phyloP scores from a whole-genome alignment of 148 eudicot genomes.

The Polygonum maritimum region DNA sequence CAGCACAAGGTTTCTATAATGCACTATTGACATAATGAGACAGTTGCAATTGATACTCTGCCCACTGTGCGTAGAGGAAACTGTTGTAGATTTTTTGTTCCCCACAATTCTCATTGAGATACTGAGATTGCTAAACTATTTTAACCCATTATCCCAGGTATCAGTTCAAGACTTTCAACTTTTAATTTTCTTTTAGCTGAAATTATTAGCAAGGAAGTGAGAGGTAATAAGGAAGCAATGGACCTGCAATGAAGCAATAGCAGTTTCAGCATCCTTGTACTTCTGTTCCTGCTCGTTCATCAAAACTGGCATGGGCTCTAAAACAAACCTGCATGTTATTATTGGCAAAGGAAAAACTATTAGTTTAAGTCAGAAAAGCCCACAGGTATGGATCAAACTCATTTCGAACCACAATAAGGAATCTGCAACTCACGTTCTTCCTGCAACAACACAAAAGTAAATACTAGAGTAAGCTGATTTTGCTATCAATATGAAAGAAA shows the following conservation, averaged over 20 bases:
- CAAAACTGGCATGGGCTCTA: conserved; percentile 79
- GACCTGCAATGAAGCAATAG: conserved; percentile 83
- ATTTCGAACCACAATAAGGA: conserved; percentile 10
- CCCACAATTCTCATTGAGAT: not conserved
- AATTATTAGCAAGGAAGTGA: not conserved
- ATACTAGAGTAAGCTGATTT: not conserved
- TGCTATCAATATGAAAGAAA: not conserved
- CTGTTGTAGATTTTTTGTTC: not conserved
- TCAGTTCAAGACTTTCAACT: not conserved
- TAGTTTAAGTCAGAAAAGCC: not conserved
- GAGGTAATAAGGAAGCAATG: not conserved
- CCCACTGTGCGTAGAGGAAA: not conserved
- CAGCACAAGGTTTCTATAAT: not conserved
- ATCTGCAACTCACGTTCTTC: conserved; percentile 73
- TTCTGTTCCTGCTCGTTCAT: conserved; percentile 79
- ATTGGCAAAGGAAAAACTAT: not conserved
- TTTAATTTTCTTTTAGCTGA: not conserved
- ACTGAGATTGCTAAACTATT: not conserved
- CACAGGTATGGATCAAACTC: conserved; percentile 9
- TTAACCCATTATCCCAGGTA: not conserved
- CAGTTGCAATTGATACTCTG: not conserved
- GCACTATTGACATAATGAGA: not conserved
- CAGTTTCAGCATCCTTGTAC: conserved; percentile 76
- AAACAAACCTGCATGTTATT: conserved; percentile 51
- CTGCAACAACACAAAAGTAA: conserved; percentile 41